phyloP scores from a whole-genome alignment of 2,329 filamentous ascomycete species.

The Didymella glomerata region DNA sequence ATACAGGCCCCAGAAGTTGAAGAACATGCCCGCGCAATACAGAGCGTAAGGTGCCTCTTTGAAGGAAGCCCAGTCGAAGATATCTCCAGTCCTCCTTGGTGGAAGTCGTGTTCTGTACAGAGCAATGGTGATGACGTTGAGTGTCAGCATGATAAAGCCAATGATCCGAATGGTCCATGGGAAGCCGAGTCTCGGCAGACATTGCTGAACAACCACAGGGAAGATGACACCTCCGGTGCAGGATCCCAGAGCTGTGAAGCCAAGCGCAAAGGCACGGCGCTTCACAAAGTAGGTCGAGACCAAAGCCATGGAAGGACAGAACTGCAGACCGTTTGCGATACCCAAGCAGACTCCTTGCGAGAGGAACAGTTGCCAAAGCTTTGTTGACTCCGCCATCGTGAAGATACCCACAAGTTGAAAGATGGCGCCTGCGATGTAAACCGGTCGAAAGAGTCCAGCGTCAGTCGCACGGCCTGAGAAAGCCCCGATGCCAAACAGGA shows the following conservation, averaged over 20 bases:
- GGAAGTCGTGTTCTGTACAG: constrained; percentile 51
- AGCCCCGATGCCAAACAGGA: constrained; percentile 43
- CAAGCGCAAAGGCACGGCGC: constrained; percentile 41
- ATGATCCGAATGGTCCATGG: constrained; percentile 70
- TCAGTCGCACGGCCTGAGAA: constrained; percentile 45
- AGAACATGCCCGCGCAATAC: constrained; percentile 49
- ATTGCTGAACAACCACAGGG: constrained; percentile 45
- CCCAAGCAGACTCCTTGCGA: constrained; percentile 66
- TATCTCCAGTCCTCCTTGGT: constrained; percentile 52
- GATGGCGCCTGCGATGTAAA: constrained; percentile 38
- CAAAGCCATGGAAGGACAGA: constrained; percentile 64
- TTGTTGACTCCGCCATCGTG: constrained; percentile 40
- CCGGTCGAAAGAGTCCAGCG: constrained; percentile 41
- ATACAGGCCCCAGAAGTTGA: constrained; percentile 51
- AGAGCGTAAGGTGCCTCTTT: constrained; percentile 52
- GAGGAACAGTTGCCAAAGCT: constrained; percentile 46
- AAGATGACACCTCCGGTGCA: constrained; percentile 45
- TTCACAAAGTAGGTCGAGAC: constrained; percentile 54
- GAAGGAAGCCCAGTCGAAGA: constrained; percentile 55
- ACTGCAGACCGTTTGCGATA: constrained; percentile 61
- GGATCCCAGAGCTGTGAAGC: constrained; percentile 39
- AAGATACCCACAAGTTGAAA: constrained; percentile 49
- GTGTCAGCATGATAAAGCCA: constrained; percentile 66
- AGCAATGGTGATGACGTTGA: constrained; percentile 42
- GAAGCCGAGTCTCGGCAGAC: constrained; percentile 55